A percentile compares a stretch with the other conserved stretches of the same genome.
phyloP scores from a whole-genome alignment of 1,284 basidiomycete genomes.

The Ceratobasidium sp. region DNA sequence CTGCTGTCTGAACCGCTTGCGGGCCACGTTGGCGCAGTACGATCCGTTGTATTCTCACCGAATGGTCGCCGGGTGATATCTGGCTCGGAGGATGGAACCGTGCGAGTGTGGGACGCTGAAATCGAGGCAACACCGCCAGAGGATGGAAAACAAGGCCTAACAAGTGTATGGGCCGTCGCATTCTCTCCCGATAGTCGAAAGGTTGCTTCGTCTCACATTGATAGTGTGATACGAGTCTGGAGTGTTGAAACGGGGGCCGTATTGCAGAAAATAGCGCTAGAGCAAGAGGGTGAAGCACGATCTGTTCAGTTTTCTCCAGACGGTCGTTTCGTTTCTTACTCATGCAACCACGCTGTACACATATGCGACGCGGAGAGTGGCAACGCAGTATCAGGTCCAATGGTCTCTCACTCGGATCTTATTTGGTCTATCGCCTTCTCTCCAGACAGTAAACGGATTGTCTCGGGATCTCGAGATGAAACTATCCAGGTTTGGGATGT shows the following conservation, averaged over 20 bases:
- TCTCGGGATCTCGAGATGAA: constrained; percentile 28
- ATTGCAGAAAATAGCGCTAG: neutral
- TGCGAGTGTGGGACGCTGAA: constrained; percentile 30
- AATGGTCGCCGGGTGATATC: constrained; percentile 14
- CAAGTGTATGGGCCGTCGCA: neutral
- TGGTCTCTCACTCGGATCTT: neutral
- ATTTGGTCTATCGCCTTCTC: constrained; percentile 37
- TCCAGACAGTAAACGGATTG: constrained; percentile 17
- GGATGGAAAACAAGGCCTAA: neutral
- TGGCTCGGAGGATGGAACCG: constrained; percentile 24
- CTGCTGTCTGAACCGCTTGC: neutral
- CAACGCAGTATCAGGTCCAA: neutral
- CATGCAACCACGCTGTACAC: neutral
- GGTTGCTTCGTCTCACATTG: constrained; percentile 1
- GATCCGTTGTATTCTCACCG: constrained; percentile 33
- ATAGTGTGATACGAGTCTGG: constrained; percentile 32
- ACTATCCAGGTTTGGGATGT: constrained; percentile 41
- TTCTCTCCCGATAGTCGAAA: constrained; percentile 29
- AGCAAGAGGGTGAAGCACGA: neutral
- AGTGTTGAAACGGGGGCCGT: neutral
- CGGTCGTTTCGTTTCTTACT: constrained; percentile 24
- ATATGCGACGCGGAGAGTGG: constrained; percentile 30
- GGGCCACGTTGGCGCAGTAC: constrained; percentile 14
- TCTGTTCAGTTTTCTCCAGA: constrained; percentile 35
- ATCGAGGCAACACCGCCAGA: neutral